Percentiles rank a stretch among this genome's conserved stretches.
Conservation (phyloP, 257 asterid genomes). For the Knoxia roxburghii region DNA sequence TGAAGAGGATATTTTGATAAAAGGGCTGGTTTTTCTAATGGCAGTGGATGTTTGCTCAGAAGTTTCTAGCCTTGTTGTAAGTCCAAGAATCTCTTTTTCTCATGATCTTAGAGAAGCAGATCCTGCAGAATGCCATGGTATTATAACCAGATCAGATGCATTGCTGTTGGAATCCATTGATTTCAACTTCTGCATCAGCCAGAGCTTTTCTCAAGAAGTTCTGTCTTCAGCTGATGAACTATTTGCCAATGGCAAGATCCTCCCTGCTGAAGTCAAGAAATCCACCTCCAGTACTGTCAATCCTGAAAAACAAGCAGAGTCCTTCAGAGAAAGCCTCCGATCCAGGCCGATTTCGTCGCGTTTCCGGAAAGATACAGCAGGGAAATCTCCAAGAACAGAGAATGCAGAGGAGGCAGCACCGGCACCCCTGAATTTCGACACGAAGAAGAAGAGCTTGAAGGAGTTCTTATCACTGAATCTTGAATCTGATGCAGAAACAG, state of each 20-base stretch:
- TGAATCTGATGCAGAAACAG: constrained; percentile 28
- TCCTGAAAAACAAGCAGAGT: background rate
- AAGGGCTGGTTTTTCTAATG: constrained; percentile 24
- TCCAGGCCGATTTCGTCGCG: constrained; percentile 16
- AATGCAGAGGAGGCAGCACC: too few relatives aligned
- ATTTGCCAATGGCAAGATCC: constrained; percentile 76
- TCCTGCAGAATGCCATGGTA: constrained; percentile 31
- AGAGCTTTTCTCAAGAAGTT: constrained; percentile 20
- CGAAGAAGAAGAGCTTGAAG: constrained; percentile 49
- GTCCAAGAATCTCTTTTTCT: constrained; percentile 79
- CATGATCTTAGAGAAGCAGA: constrained; percentile 56
- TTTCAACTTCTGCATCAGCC: constrained; percentile 51
- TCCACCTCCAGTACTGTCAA: background rate
- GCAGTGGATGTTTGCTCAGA: constrained; percentile 67
- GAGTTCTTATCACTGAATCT: constrained; percentile 46
- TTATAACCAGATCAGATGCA: constrained; percentile 28
- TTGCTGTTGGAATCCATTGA: constrained; percentile 47
- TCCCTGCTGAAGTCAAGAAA: constrained; percentile 53
- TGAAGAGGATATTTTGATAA: background rate
- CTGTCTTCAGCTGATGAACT: constrained; percentile 78
- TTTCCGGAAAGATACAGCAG: background rate
- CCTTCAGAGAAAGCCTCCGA: constrained; percentile 8
- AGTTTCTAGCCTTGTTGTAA: constrained; percentile 32
- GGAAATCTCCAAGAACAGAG: background rate
- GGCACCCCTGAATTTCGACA: constrained; percentile 2